Percentiles rank a stretch among this genome's conserved stretches.
phyloP scores from a whole-genome alignment of 176 grass and related monocot genomes.

The Ampelocalamus luodianensis region DNA sequence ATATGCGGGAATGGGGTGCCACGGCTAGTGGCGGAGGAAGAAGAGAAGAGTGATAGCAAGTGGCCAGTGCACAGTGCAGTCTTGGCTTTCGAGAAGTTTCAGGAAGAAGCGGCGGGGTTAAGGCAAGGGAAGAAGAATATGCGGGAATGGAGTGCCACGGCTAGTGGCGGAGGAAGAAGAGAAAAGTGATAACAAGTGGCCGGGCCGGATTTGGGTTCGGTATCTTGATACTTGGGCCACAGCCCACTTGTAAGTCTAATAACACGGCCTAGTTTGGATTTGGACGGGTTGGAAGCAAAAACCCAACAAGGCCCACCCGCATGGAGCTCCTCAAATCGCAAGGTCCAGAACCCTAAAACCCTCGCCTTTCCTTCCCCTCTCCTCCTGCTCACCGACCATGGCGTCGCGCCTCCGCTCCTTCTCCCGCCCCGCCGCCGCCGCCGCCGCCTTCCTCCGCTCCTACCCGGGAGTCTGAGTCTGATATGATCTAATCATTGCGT shows the following conservation, averaged over 20 bases:
- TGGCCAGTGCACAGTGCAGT: too few relatives aligned
- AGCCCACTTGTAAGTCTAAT: neutral
- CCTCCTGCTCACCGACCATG: constrained; percentile 53
- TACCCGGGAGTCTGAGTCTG: constrained; percentile 97
- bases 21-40: too few relatives aligned
- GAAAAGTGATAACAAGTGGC: neutral
- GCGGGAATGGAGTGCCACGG: too few relatives aligned
- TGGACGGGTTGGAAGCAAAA: neutral
- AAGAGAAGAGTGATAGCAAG: too few relatives aligned
- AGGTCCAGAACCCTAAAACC: constrained; percentile 57
- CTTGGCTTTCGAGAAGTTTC: too few relatives aligned
- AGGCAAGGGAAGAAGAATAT: too few relatives aligned
- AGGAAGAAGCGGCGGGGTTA: too few relatives aligned
- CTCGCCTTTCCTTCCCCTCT: constrained; percentile 14
- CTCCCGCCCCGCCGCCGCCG: constrained; percentile 57
- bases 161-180: neutral
- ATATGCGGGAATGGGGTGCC: neutral
- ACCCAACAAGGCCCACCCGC: neutral
- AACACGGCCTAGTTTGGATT: neutral
- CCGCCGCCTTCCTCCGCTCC: constrained; percentile 55
- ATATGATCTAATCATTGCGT: constrained; percentile 61
- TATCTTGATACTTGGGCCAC: neutral
- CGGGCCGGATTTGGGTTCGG: neutral
- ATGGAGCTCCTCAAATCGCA: neutral
- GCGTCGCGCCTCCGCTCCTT: constrained; percentile 73